Base-by-base conservation (phyloP, 2,329 filamentous ascomycete species). In the Fusarium sp. region DNA sequence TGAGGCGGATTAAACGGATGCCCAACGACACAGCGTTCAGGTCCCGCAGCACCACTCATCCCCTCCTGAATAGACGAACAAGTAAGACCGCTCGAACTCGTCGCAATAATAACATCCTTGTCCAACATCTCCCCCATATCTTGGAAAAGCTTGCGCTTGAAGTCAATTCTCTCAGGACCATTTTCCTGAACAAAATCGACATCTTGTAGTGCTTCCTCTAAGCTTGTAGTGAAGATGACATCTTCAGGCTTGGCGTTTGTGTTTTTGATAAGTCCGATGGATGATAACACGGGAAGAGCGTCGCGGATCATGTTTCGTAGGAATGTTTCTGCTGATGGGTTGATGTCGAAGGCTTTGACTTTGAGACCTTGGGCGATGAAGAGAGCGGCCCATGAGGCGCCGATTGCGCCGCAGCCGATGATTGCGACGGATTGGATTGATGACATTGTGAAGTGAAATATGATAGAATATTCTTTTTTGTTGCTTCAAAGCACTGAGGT, bases 281-380 rank as follows among this genome's bases (percentile, higher is more conserved):
- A 66, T n/a, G 63, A 64, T 5, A 66, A 18, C 2, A 66, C 59
- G 6, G 63, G 63, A 5, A 66, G 53, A 9, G 60, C 53, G 5
- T 66, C 60, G 18, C 46, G 63, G 10, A 66, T 44, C 3, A 66
- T 49, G 16, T 43, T 64, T 29, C 39, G 43, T 2, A 66, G 31
- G 11, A 53, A 66, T 16, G 21, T 50, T 20, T 66, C 60, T 16
- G 63, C 31, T 2, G 46, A 37, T 11, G 63, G 53, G 10, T 66
- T 66, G 53, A 66, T 66, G 23, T 66, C 63, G 7, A 65, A 66
- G 20, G 60, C 63, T 15, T 53, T 57, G 11, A 66, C 63, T 44
- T 29, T 53, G 4, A 66, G 42, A 3, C 63, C 63, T 46, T 66
- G 63, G 3, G 63, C 63, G 6, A 66, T 15, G 8, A 55, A 59